Evolutionary conservation across 116 monocot genomes (phyloP).

Genomic region (Zostera marina): DNA sequence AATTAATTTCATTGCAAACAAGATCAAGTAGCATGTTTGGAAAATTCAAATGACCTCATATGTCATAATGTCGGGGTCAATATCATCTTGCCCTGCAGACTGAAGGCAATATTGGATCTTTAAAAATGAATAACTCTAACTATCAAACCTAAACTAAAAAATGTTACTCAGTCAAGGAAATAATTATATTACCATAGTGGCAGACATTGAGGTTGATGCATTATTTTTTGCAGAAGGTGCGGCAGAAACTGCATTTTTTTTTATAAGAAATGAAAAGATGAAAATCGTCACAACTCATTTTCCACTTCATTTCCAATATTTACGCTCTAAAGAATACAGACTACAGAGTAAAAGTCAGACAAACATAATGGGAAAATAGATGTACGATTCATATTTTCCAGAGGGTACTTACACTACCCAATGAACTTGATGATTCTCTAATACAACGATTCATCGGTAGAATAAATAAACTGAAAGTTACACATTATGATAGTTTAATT

Average conservation of each 20-base stretch:
- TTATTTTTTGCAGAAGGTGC: not conserved
- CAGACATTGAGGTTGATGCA: slow-evolving; percentile 1
- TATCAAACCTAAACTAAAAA: not conserved
- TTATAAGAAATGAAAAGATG: not conserved
- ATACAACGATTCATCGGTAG: no score
- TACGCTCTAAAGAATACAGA: no score
- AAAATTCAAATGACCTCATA: slow-evolving; percentile 9
- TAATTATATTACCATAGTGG: not conserved
- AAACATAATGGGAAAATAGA: no score
- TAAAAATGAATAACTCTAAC: not conserved
- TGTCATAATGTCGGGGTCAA: slow-evolving; percentile 9
- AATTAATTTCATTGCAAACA: not conserved
- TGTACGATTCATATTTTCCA: no score
- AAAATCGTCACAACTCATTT: not conserved
- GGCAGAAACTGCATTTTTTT: not conserved
- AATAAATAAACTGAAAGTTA: not conserved
- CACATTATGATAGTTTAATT: not conserved
- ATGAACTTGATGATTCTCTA: no score
- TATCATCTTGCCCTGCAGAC: slow-evolving; percentile 7
- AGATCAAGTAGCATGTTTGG: not conserved
- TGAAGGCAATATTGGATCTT: slow-evolving; percentile 1
- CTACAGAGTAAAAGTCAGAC: no score
- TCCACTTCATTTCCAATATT: no score
- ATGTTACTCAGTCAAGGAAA: not conserved
- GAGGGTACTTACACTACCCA: no score